These are phyloP conservation scores for Vanrija sp. DNA, from an alignment of 1,284 basidiomycete genomes.

Conservation along the genomic window DNA sequence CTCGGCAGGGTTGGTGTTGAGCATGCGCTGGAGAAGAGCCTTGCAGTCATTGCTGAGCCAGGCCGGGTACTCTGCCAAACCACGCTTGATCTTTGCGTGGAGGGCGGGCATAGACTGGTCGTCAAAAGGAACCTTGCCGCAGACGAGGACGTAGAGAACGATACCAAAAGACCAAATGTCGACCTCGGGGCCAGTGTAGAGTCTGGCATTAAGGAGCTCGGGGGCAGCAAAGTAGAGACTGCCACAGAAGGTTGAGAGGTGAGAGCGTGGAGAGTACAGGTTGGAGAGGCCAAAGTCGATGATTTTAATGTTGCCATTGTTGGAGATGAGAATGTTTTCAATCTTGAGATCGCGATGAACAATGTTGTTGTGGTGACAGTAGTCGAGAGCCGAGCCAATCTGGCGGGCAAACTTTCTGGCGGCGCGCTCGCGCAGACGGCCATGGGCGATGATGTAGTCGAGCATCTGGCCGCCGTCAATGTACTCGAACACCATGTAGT, in stretches of 20 bases:
- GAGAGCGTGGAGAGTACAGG: constrained; percentile 77
- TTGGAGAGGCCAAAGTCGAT: constrained; percentile 99
- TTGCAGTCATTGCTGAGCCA: constrained; percentile 98
- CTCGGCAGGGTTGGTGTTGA: constrained; percentile 84
- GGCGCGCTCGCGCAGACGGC: constrained; percentile 88
- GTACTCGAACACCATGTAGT: constrained; percentile 99
- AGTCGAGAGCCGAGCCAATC: constrained; percentile 91
- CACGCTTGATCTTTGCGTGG: constrained; percentile 98
- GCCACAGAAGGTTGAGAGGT: constrained; percentile 93
- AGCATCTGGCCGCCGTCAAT: constrained; percentile 99
- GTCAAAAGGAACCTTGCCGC: constrained; percentile 97
- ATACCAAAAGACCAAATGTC: constrained; percentile 99
- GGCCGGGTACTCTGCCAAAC: constrained; percentile 92
- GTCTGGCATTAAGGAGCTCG: constrained; percentile 90
- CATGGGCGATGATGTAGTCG: constrained; percentile 98
- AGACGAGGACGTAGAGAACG: constrained; percentile 94
- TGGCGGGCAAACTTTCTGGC: constrained; percentile 96
- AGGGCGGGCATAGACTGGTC: constrained; percentile 98
- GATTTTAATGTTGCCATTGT: constrained; percentile 98
- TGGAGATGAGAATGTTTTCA: constrained; percentile 98
- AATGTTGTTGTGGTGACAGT: constrained; percentile 95
- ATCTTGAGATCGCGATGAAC: constrained; percentile 98
- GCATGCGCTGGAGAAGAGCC: constrained; percentile 86
- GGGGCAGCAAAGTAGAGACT: constrained; percentile 98
- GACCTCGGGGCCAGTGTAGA: constrained; percentile 95